These are phyloP conservation scores for Myxozyma lipomycoides DNA, from an alignment of 805 yeast genomes.

Conservation along the genomic window DNA sequence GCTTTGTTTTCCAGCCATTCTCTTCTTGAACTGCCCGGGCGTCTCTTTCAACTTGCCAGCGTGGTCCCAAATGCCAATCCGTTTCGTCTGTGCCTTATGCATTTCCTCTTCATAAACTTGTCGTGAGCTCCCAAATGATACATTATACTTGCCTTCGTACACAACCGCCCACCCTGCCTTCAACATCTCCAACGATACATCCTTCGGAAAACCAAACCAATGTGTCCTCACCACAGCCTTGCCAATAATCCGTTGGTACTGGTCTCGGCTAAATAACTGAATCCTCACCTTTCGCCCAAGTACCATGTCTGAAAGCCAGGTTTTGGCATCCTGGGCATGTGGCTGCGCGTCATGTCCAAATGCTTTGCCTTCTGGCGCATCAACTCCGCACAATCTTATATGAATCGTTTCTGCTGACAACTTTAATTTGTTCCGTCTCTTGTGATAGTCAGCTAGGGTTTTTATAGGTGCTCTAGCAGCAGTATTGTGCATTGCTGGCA, in stretches of 20 bases:
- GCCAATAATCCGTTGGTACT: conserved; percentile 76
- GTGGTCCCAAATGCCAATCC: conserved; percentile 23
- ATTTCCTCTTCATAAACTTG: conserved; percentile 7
- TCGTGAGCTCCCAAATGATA: conserved; percentile 57
- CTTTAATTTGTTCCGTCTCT: conserved; percentile 3
- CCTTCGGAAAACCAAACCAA: conserved; percentile 63
- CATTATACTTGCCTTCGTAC: conserved; percentile 76
- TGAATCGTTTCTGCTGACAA: conserved; percentile 66
- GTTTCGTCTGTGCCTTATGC: conserved; percentile 5
- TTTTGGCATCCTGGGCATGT: conserved; percentile 73
- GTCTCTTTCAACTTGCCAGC: conserved; percentile 8
- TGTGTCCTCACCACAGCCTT: conserved; percentile 49
- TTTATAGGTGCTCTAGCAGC: not conserved
- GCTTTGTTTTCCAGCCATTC: no score
- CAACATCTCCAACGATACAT: conserved; percentile 85
- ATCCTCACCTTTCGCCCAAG: conserved; percentile 66
- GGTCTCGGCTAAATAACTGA: conserved; percentile 78
- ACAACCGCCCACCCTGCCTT: conserved; percentile 78
- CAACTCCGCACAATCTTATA: conserved; percentile 84
- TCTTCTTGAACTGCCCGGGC: conserved; percentile 18
- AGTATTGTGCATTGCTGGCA: not conserved
- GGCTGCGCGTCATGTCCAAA: conserved; percentile 94
- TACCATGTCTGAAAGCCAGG: conserved; percentile 66
- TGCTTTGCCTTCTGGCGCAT: conserved; percentile 94
- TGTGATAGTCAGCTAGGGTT: not conserved